Evolutionary conservation across 208 protist species (phyloP), one percentile per base, ranked within the genome.

Genomic region (Trypanosoma boissoni): DNA sequence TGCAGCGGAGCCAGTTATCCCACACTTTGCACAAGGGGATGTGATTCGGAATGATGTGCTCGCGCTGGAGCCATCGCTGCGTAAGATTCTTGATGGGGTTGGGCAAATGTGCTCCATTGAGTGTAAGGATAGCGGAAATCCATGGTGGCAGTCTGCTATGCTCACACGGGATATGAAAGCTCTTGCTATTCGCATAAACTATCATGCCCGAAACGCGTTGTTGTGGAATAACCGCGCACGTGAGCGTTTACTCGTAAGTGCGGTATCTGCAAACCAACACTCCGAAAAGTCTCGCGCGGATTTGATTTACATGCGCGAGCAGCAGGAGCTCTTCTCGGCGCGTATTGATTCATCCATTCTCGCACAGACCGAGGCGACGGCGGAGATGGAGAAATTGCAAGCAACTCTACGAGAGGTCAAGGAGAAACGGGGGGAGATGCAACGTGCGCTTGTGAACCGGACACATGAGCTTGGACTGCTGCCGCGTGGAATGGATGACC

Each of bases 141-240:
- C 65, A 42, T 94, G 83, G 83, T 94, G 83, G 81, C 59, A 73
- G 16, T 94, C 86, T 12, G 86, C 86, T 10, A 67, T 87, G 64
- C 64, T 69, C 3, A 81, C 81, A 31, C 71, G 86, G 4, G 70
- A 82, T n/a, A 77, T 94, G 64, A 91, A 91, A 68, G 62, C 79
- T 10, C 20, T 50, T 36, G 64, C 70, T 2, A 74, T 88, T 10
- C 80, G 86, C 7, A 70, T 66, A 0, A 87, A 85, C 67, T 94
- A 89, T 54, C 86, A 94, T 64, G 76, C 78, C 0, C 76, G 75
- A 4, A 41, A 53, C 8, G 76, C 75, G 8, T 29, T 80, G 12
- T 60, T 27, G 37, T 87, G 80, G 83, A 70, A 56, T 26, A 45
- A 69, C 43, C 72, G 83, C 2, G 65, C 72, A 7, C 69, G 72